These are phyloP conservation scores for Lachnellula occidentalis DNA, from an alignment of 2,329 filamentous ascomycete species.

Conservation along the genomic window DNA sequence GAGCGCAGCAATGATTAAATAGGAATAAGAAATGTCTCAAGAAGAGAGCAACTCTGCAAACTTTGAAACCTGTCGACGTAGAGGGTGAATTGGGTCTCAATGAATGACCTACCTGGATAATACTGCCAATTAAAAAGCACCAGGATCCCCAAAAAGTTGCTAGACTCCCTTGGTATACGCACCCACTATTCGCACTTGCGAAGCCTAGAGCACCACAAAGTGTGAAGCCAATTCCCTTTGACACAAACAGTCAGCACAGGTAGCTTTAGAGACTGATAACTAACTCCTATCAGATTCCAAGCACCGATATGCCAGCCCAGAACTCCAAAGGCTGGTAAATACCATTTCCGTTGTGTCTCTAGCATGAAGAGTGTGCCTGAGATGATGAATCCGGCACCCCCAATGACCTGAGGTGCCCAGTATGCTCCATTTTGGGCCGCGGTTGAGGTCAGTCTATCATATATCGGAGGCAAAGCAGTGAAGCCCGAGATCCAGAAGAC, in stretches of 20 bases:
- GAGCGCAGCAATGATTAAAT: not conserved
- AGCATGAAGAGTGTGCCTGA: conserved; percentile 57
- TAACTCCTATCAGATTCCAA: conserved; percentile 56
- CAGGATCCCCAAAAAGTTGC: conserved; percentile 46
- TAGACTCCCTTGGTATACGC: conserved; percentile 43
- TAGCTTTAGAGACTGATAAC: not conserved
- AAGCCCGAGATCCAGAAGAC: conserved; percentile 55
- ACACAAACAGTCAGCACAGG: not conserved
- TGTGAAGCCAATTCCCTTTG: conserved; percentile 50
- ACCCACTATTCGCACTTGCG: conserved; percentile 34
- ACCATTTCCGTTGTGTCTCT: conserved; percentile 62
- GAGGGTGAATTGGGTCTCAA: not conserved
- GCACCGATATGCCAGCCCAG: conserved; percentile 63
- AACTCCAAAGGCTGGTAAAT: conserved; percentile 46
- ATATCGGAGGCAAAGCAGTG: conserved; percentile 53
- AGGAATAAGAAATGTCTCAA: not conserved
- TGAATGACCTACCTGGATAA: conserved; percentile 29
- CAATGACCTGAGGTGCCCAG: conserved; percentile 58
- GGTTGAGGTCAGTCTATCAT: conserved; percentile 40
- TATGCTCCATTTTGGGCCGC: conserved; percentile 49
- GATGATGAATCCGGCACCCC: conserved; percentile 56
- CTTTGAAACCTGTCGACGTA: not conserved
- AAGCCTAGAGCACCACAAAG: conserved; percentile 53
- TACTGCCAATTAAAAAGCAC: conserved; percentile 44
- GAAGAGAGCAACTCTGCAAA: not conserved